Evolutionary conservation across 2,329 filamentous ascomycete species (phyloP).

Genomic region (Rhynchosporium agropyri): DNA sequence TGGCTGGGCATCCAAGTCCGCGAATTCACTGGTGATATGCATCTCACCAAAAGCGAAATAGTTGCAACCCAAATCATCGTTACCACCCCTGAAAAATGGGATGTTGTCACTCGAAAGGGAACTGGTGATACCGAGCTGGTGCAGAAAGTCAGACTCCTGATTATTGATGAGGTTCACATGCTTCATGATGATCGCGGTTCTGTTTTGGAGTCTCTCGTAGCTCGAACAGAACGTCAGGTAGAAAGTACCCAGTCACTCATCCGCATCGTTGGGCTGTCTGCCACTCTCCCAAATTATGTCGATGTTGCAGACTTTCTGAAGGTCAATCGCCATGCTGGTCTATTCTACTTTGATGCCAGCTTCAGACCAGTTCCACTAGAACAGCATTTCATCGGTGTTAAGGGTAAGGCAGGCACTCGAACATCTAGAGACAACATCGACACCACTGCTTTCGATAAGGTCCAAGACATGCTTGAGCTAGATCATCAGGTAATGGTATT

Average conservation of each 20-base stretch:
- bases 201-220: slow-evolving; percentile 93
- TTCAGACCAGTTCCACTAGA: slow-evolving; percentile 95
- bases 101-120: slow-evolving; percentile 95
- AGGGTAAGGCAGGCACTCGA: slow-evolving; percentile 82
- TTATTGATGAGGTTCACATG: slow-evolving; percentile 99
- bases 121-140: slow-evolving; percentile 97
- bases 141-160: slow-evolving; percentile 92
- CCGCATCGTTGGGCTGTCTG: slow-evolving; percentile 91
- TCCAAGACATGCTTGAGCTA: slow-evolving; percentile 84
- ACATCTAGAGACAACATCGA: slow-evolving; percentile 89
- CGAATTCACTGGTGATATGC: slow-evolving; percentile 98
- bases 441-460: slow-evolving; percentile 86
- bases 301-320: slow-evolving; percentile 97
- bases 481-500: slow-evolving; percentile 99
- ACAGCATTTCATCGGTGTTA: slow-evolving; percentile 96
- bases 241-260: slow-evolving; percentile 98
- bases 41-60: slow-evolving; percentile 95
- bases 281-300: slow-evolving; percentile 93
- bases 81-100: slow-evolving; percentile 99
- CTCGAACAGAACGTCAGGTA: slow-evolving; percentile 91
- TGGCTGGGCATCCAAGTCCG: slow-evolving; percentile 93
- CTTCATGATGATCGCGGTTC: slow-evolving; percentile 96
- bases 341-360: slow-evolving; percentile 97
- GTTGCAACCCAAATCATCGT: slow-evolving; percentile 97
- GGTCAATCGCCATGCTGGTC: slow-evolving; percentile 86